phyloP scores from a whole-genome alignment of 176 grass and related monocot species.

The Oryza punctata region DNA sequence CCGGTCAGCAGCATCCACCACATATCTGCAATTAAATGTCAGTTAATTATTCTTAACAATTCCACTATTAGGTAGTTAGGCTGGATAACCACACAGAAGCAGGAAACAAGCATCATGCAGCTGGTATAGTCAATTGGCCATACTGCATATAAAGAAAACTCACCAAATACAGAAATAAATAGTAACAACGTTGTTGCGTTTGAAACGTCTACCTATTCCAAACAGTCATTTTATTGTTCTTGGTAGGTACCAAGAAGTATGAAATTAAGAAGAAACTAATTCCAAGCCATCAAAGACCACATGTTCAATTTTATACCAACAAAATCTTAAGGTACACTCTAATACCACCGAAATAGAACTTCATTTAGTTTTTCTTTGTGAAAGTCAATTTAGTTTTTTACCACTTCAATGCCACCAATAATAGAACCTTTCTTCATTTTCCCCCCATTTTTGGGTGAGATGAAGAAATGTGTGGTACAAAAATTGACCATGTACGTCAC shows the following conservation, averaged over 20 bases:
- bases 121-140: neutral
- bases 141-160: neutral
- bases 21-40: constrained; percentile 58
- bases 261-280: neutral
- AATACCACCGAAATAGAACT: no score
- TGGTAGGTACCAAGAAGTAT: neutral
- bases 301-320: no score
- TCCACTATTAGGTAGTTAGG: neutral
- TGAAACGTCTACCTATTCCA: neutral
- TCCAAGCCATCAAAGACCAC: no score
- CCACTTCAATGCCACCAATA: no score
- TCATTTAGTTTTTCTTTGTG: no score
- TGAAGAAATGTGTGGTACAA: no score
- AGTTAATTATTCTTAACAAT: constrained; percentile 8
- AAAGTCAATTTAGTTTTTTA: no score
- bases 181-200: neutral
- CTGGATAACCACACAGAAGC: neutral
- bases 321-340: no score
- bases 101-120: constrained; percentile 14
- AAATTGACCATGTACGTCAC: no score
- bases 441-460: no score
- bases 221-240: neutral
- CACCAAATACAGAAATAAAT: constrained; percentile 7
- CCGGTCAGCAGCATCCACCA: constrained; percentile 90
- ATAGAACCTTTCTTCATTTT: no score